Evolutionary conservation across 371 early-diverging fungal species (phyloP), one percentile per base, ranked within the genome.

Genomic region (Mucor ambiguus): DNA sequence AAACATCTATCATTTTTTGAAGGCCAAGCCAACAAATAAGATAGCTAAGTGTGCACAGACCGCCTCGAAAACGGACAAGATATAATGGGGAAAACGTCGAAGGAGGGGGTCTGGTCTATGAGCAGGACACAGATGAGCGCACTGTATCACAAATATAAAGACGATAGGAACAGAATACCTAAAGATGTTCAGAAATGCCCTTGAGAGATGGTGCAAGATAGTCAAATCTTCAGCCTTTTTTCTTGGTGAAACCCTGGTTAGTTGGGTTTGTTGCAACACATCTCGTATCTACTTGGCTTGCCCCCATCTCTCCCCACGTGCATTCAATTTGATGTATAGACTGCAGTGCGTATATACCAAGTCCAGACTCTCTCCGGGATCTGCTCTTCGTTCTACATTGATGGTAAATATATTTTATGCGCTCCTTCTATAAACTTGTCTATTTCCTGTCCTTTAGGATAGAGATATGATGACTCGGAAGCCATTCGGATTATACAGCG

Each of bases 111-210:
- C 24, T 7, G 52, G 52, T 52, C 28, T 52, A 28, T 28, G 56
- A 56, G 33, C n/a, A 32, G 33, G 29, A 33, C 18, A 33, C 56
- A 56, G 56, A 56, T 56, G 32, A 56, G 56, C 33, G 56, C 30
- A 56, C 56, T 56, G 56, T 56, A 56, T 56, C 56, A 56, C 56
- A 33, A 33, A 20, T 9, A 56, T 18, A 56, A 5, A 11, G 30
- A 56, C 18, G 56, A 56, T 52, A 28, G 52, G 52, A 52, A 28
- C 28, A 52, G 28, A 28, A 22, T 41, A 41, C 10, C 41, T 52
- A 26, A 35, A 35, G 22, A 52, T 52, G 18, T 41, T 18, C 18
- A 41, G 41, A 41, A 41, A 41, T 41, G 41, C 1, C 41, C 41
- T 41, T 18, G 10, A 22, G 20, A 46, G 46, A 46, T 46, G 46